Conservation (phyloP, 1,139 yeast genomes). For the Hansenula sp. region DNA sequence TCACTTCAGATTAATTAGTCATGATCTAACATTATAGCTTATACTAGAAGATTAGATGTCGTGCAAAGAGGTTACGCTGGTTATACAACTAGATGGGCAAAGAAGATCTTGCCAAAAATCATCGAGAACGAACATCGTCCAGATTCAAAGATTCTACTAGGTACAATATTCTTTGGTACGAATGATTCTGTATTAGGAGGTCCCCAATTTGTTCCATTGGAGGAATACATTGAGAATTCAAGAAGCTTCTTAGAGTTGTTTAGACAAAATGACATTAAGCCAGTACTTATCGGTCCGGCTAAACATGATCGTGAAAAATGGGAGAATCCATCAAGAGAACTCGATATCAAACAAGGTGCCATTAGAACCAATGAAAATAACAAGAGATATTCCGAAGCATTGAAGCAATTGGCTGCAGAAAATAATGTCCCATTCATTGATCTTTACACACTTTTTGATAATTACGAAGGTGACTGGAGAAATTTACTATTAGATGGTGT, state of each 20-base stretch:
- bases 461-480: slow-evolving; percentile 22
- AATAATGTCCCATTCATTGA: slow-evolving; percentile 48
- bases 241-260: slow-evolving; percentile 35
- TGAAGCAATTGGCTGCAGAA: slow-evolving; percentile 40
- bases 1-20: not conserved
- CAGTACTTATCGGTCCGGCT: slow-evolving; percentile 61
- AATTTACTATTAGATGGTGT: slow-evolving; percentile 53
- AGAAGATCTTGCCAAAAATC: slow-evolving; percentile 41
- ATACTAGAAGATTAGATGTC: slow-evolving; percentile 50
- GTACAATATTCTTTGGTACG: slow-evolving; percentile 68
- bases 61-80: slow-evolving; percentile 62
- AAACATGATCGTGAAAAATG: slow-evolving; percentile 44
- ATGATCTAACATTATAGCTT: slow-evolving; percentile 18
- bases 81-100: slow-evolving; percentile 52
- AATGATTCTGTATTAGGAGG: slow-evolving; percentile 57
- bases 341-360: slow-evolving; percentile 29
- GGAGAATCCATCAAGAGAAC: slow-evolving; percentile 26
- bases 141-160: slow-evolving; percentile 32
- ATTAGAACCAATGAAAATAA: slow-evolving; percentile 38
- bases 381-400: slow-evolving; percentile 45
- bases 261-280: slow-evolving; percentile 36
- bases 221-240: slow-evolving; percentile 44
- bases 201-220: slow-evolving; percentile 51
- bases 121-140: slow-evolving; percentile 37
- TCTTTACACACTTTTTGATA: slow-evolving; percentile 41